phyloP scores from a whole-genome alignment of 768 basidiomycete species.

The Auricularia sp. region DNA sequence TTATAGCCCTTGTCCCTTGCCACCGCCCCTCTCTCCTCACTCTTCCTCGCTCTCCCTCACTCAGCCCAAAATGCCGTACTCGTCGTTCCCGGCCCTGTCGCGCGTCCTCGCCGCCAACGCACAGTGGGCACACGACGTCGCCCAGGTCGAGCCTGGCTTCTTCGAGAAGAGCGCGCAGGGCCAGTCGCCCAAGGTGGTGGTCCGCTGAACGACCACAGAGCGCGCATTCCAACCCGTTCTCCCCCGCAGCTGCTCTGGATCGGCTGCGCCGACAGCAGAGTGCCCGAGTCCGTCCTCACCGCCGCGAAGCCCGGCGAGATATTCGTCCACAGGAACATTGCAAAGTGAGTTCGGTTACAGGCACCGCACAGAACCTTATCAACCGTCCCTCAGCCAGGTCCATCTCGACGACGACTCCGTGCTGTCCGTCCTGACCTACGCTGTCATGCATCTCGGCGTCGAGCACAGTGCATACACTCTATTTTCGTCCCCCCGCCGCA shows the following conservation, averaged over 20 bases:
- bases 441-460: constrained; percentile 58
- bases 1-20: too few species aligned
- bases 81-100: constrained; percentile 20
- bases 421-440: constrained; percentile 64
- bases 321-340: constrained; percentile 81
- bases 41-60: background rate
- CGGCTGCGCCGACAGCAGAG: constrained; percentile 77
- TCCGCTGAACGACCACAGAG: constrained; percentile 3
- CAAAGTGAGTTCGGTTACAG: constrained; percentile 49
- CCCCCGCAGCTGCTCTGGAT: constrained; percentile 58
- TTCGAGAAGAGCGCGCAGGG: constrained; percentile 51
- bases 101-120: constrained; percentile 43
- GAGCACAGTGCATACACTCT: constrained; percentile 52
- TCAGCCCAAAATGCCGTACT: background rate
- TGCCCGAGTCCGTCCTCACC: constrained; percentile 69
- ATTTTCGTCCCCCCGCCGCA: background rate
- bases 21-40: too few species aligned
- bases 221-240: background rate
- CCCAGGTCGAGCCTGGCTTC: constrained; percentile 47
- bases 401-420: constrained; percentile 61
- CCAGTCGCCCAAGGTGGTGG: constrained; percentile 52
- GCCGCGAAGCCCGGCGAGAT: constrained; percentile 66
- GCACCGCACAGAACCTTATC: background rate
- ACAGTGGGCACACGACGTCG: constrained; percentile 60
- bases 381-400: constrained; percentile 39